These are phyloP conservation scores for Paramecium tetraurelia DNA, from an alignment of 73 alveolate genomes.

Conservation along the genomic window DNA sequence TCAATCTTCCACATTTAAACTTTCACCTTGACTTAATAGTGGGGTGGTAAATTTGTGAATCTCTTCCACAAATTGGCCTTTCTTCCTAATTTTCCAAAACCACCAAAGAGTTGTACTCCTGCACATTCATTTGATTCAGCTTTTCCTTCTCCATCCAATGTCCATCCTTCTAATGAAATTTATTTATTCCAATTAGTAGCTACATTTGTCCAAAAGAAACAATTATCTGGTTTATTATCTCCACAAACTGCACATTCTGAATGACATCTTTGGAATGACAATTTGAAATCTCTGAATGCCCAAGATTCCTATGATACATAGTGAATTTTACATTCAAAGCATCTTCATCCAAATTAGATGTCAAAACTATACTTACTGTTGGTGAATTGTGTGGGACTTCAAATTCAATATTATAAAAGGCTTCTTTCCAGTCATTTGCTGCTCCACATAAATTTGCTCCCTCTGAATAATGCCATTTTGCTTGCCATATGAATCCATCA, in stretches of 20 bases:
- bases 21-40: neutral
- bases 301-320: neutral
- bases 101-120: conserved; percentile 18
- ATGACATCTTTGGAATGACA: conserved; percentile 1
- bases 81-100: conserved; percentile 23
- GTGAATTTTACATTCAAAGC: neutral
- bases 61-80: conserved; percentile 16
- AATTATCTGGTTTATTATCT: neutral
- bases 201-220: conserved; percentile 21
- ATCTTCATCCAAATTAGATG: conserved; percentile 47
- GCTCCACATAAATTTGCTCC: conserved; percentile 26
- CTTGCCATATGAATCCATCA: conserved; percentile 47
- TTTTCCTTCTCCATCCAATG: conserved; percentile 37
- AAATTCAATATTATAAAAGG: conserved; percentile 43
- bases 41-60: conserved; percentile 8
- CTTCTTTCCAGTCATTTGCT: conserved; percentile 23
- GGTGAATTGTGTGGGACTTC: conserved; percentile 43
- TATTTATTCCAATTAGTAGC: conserved; percentile 26
- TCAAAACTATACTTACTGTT: conserved; percentile 2
- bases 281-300: conserved; percentile 47
- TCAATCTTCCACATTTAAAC: conserved; percentile 49
- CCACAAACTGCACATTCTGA: neutral
- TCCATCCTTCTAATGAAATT: conserved; percentile 39
- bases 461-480: conserved; percentile 42
- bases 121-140: conserved; percentile 45